Evolutionary conservation across 2,329 filamentous ascomycete genomes (phyloP), one percentile per base, ranked within the genome.

Genomic region (Fusarium cyanostomum): DNA sequence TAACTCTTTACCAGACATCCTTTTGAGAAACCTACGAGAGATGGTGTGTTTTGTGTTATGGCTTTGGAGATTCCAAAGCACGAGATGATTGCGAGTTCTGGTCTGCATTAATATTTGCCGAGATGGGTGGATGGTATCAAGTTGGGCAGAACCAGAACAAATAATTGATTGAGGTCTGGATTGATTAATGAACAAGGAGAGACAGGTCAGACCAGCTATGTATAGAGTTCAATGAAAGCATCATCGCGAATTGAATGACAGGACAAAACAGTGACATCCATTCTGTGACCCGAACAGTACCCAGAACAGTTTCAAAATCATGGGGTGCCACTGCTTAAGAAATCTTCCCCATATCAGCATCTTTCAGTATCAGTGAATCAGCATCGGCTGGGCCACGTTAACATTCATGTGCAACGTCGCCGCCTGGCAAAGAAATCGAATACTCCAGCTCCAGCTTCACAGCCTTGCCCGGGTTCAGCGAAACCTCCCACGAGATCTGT

Each of bases 361-460:
- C 16, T 21, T 21, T 27, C 31, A 28, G 5, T 5, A 10, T 13
- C 18, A 35, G 34, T 30, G n/a, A 24, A 7, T 12, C 13, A n/a
- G 4, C 15, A 13, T 21, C n/a, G n/a, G 4, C 34, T n/a, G 11
- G 8, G 7, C 3, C 9, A 24, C 6, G 43, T 64, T 28, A 72
- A 56, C 69, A 71, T 48, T 73, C 68, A 12, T 61, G 53, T 4
- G 65, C 64, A 44, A 42, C 27, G 28, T 86, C 83, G 8, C 81
- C 82, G 13, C 73, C 73, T 2, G 88, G 88, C 65, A 85, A 78
- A 18, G 80, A 80, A 15, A 88, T 82, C 58, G 85, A 82, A 73
- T 90, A 91, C 75, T 88, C 86, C 57, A 91, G 70, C 21, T 76
- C 75, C 59, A 91, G 73, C 73, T 82, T 83, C 13, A 85, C 83